Evolutionary conservation across 331 rosid genomes (phyloP).

Genomic region (Cydonia oblonga): DNA sequence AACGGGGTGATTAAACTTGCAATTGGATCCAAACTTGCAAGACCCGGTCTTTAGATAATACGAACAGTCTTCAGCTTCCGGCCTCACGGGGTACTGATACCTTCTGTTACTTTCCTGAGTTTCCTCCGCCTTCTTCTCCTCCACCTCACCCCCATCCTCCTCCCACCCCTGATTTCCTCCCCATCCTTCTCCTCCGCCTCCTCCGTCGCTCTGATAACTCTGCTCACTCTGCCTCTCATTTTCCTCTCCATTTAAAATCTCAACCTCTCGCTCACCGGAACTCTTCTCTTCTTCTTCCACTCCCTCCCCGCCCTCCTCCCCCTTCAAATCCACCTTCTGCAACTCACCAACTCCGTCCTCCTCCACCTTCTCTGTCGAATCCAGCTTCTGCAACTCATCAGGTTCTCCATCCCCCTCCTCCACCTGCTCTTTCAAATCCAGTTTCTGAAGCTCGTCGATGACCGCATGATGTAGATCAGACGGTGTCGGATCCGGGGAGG

Average conservation of each 20-base stretch:
- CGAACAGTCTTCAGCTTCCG: constrained; percentile 87
- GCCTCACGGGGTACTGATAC: constrained; percentile 63
- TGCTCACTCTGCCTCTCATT: neutral
- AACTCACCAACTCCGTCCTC: constrained; percentile 10
- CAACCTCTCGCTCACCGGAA: constrained; percentile 1
- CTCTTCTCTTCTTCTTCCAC: constrained; percentile 8
- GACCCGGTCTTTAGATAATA: constrained; percentile 72
- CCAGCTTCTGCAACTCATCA: constrained; percentile 1
- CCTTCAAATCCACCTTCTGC: constrained; percentile 8
- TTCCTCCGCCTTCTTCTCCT: constrained; percentile 22
- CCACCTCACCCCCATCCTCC: constrained; percentile 18
- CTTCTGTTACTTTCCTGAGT: constrained; percentile 13
- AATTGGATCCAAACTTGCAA: constrained; percentile 76
- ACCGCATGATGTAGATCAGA: constrained; percentile 28
- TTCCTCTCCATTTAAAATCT: constrained; percentile 1
- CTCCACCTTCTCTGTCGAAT: constrained; percentile 5
- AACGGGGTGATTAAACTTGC: constrained; percentile 88
- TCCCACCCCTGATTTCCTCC: constrained; percentile 27
- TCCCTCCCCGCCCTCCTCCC: constrained; percentile 5
- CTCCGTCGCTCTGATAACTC: constrained; percentile 7
- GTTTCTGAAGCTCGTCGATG: neutral
- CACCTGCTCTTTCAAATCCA: neutral
- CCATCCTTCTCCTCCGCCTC: constrained; percentile 5
- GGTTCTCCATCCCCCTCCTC: constrained; percentile 5
- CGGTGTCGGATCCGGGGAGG: constrained; percentile 24